phyloP scores from a whole-genome alignment of 768 basidiomycete species.

The Russula emetica region DNA sequence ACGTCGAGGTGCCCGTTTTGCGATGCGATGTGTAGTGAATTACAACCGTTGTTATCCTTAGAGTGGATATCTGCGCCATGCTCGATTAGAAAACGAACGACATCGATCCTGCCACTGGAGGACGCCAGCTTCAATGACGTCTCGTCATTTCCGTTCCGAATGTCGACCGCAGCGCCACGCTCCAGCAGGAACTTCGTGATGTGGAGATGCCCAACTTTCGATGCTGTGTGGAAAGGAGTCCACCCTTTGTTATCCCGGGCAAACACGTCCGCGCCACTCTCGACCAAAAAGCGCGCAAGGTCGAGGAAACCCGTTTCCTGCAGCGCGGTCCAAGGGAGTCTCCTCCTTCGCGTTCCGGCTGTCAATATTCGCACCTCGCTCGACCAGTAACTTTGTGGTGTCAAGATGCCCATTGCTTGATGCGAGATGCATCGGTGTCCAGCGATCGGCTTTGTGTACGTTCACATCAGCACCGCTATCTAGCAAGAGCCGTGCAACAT shows the following conservation, averaged over 20 bases:
- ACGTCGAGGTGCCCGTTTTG: background rate
- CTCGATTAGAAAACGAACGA: conserved; percentile 8
- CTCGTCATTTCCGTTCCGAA: background rate
- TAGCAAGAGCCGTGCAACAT: background rate
- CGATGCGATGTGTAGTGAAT: background rate
- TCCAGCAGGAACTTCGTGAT: background rate
- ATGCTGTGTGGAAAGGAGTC: too few species aligned
- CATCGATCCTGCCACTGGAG: background rate
- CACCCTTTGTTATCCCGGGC: background rate
- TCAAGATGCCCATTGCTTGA: background rate
- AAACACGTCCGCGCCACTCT: background rate
- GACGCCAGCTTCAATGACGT: conserved; percentile 4
- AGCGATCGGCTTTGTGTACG: background rate
- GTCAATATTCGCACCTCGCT: conserved; percentile 1
- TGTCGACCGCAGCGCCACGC: background rate
- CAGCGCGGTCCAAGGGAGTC: background rate
- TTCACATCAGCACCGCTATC: conserved; percentile 4
- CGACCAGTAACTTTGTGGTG: background rate
- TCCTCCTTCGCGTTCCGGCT: background rate
- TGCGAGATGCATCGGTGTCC: background rate
- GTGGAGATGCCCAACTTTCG: too few species aligned
- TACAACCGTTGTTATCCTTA: background rate
- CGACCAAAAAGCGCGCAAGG: background rate
- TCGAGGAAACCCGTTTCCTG: background rate
- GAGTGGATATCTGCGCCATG: background rate